Base-by-base conservation (phyloP, 441 rosid genomes). In the Pelargonium myrrhifolium region DNA sequence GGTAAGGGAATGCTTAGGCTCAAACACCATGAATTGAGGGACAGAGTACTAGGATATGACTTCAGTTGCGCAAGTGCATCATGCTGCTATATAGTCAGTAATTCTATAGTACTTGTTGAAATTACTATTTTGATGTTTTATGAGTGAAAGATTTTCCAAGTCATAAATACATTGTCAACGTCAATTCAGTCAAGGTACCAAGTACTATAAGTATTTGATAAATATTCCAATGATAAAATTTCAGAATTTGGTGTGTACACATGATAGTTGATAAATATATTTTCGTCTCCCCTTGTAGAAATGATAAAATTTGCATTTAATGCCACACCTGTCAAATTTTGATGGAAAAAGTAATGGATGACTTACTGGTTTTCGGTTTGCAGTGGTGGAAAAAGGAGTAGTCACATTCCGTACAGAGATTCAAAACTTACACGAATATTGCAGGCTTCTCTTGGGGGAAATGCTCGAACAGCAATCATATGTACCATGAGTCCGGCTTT, bases 371-470 rank as follows among this genome's bases (percentile, higher is more conserved):
- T 51, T 62, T 64, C 3, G 39, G n/a, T 68, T 70, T 69, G 51
- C 68, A 95, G 99, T 80, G 90, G 84, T 78, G 99, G 97, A 76
- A 92, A 92, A 81, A 88, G 82, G 82, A 86, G 95, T 24, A 97
- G 99, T 62, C 98, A 95, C 73, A 76, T 94, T 75, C 98, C 98
- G 10, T 94, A 94, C 71, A 74, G 99, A 74, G 98, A 94, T 81
- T 95, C 99, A 31, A 95, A 95, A 85, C 90, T 95, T 69, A 95
- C 99, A 67, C 93, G 99, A 65, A 95, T 95, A 74, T 69, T 95
- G 76, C 98, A 95, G 74, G 96, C 92, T 72, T 95, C 98, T 45
- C 97, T 95, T 9, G 99, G 99, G 69, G 99, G 99, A 45, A 95
- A 95, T 84, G 99, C 98, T 37, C 89, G 98, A 21, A 95, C 99